Evolutionary conservation across 1,284 basidiomycete species (phyloP).

Genomic region (Anthracocystis walkeri): DNA sequence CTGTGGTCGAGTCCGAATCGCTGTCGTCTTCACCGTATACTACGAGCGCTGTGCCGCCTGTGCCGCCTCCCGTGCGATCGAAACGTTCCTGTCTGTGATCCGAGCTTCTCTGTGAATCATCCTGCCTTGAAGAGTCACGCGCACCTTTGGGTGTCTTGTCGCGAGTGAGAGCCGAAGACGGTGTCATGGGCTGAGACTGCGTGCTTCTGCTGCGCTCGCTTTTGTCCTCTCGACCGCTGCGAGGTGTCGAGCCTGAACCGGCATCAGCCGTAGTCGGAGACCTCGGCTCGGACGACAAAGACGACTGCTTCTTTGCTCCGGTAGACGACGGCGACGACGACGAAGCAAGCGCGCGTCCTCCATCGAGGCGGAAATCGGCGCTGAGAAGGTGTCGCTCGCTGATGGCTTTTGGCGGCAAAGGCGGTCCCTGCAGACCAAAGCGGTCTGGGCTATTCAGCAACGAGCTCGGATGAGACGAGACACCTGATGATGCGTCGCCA

Average conservation of each 20-base stretch:
- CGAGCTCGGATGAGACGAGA: slow-evolving; percentile 35
- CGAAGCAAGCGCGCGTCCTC: slow-evolving; percentile 11
- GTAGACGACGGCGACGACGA: background rate
- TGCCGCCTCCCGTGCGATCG: slow-evolving; percentile 16
- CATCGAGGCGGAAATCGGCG: slow-evolving; percentile 63
- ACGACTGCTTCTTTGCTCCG: background rate
- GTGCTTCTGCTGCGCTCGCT: slow-evolving; percentile 27
- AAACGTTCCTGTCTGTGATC: slow-evolving; percentile 8
- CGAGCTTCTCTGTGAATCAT: background rate
- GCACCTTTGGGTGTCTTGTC: slow-evolving; percentile 34
- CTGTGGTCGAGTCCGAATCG: slow-evolving; percentile 51
- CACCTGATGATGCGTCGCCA: slow-evolving; percentile 17
- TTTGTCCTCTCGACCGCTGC: slow-evolving; percentile 6
- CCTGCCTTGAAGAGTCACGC: slow-evolving; percentile 15
- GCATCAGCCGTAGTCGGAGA: background rate
- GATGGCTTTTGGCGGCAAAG: slow-evolving; percentile 59
- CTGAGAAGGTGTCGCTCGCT: slow-evolving; percentile 62
- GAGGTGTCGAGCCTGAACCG: slow-evolving; percentile 16
- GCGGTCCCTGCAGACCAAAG: slow-evolving; percentile 62
- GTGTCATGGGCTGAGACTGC: slow-evolving; percentile 36
- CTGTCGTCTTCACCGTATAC: slow-evolving; percentile 66
- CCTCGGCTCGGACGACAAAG: background rate
- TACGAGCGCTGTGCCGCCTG: slow-evolving; percentile 57
- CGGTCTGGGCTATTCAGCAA: slow-evolving; percentile 60
- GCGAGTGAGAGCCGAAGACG: slow-evolving; percentile 36